Conservation (phyloP, 495 filamentous ascomycete genomes). For the Daldinia vernicosa region DNA sequence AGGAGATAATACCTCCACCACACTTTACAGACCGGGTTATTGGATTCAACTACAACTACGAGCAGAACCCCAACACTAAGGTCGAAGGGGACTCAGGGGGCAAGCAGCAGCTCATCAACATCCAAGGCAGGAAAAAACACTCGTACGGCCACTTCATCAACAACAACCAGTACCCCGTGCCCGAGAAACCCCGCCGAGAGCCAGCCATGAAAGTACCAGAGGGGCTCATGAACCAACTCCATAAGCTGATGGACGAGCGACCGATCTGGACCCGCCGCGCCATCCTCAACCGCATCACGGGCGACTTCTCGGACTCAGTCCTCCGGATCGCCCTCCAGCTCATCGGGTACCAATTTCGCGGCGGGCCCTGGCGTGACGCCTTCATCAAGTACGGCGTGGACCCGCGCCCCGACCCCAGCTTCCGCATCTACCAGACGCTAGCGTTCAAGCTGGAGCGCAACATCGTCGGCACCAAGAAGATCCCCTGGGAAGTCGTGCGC, state of each 20-base stretch:
- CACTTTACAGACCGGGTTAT: conserved; percentile 71
- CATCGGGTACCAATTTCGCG: conserved; percentile 86
- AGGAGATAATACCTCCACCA: conserved; percentile 83
- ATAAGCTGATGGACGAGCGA: conserved; percentile 69
- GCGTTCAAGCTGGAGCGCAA: conserved; percentile 72
- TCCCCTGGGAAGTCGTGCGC: conserved; percentile 56
- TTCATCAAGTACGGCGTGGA: conserved; percentile 86
- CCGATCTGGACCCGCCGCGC: conserved; percentile 88
- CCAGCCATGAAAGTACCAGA: conserved; percentile 60
- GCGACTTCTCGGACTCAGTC: conserved; percentile 52
- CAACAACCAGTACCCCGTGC: conserved; percentile 60
- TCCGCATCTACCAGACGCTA: conserved; percentile 84
- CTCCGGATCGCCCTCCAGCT: conserved; percentile 75
- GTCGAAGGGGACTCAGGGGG: conserved; percentile 47
- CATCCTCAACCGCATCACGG: conserved; percentile 71
- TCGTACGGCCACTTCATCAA: conserved; percentile 69
- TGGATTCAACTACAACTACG: conserved; percentile 73
- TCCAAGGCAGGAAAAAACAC: conserved; percentile 55
- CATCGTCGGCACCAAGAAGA: conserved; percentile 54
- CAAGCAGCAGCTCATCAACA: conserved; percentile 37
- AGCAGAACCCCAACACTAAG: conserved; percentile 61
- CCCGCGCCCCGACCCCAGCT: conserved; percentile 76
- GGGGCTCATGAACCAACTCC: conserved; percentile 65
- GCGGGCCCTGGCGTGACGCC: conserved; percentile 89
- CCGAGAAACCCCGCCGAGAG: conserved; percentile 46